A percentile compares a stretch with the other conserved stretches of the same genome.
phyloP scores from a whole-genome alignment of 1,139 yeast genomes.

The Candida tetrigidarum region DNA sequence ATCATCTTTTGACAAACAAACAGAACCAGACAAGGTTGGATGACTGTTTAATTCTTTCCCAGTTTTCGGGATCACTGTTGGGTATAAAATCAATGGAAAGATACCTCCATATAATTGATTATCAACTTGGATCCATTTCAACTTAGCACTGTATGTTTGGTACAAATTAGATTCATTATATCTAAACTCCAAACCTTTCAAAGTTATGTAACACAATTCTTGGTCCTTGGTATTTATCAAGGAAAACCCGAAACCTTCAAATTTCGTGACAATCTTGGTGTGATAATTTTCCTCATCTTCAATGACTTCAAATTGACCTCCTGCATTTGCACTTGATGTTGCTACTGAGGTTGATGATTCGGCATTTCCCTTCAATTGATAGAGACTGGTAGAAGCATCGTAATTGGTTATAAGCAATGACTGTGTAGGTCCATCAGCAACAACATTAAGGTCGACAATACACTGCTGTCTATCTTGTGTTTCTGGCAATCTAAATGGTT shows the following conservation, averaged over 20 bases:
- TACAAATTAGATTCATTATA: constrained; percentile 85
- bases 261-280: constrained; percentile 61
- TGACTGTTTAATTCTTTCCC: constrained; percentile 85
- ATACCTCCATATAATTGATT: constrained; percentile 89
- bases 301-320: constrained; percentile 61
- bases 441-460: constrained; percentile 84
- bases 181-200: constrained; percentile 79
- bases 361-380: constrained; percentile 51
- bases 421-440: constrained; percentile 96
- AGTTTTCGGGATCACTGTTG: constrained; percentile 87
- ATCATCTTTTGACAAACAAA: constrained; percentile 85
- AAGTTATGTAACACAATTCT: constrained; percentile 81
- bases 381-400: constrained; percentile 76
- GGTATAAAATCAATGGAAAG: constrained; percentile 89
- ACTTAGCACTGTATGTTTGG: constrained; percentile 76
- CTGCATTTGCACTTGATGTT: constrained; percentile 22
- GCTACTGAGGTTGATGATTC: constrained; percentile 25
- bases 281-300: constrained; percentile 73
- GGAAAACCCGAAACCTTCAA: constrained; percentile 92
- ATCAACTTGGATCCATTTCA: constrained; percentile 95
- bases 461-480: constrained; percentile 45
- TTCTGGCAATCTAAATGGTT: constrained; percentile 79
- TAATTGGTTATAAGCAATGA: constrained; percentile 83
- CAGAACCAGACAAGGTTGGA: constrained; percentile 86
- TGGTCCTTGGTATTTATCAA: constrained; percentile 70